Conservation (phyloP, 179 eudicot species). For the Actinidia arguta region DNA sequence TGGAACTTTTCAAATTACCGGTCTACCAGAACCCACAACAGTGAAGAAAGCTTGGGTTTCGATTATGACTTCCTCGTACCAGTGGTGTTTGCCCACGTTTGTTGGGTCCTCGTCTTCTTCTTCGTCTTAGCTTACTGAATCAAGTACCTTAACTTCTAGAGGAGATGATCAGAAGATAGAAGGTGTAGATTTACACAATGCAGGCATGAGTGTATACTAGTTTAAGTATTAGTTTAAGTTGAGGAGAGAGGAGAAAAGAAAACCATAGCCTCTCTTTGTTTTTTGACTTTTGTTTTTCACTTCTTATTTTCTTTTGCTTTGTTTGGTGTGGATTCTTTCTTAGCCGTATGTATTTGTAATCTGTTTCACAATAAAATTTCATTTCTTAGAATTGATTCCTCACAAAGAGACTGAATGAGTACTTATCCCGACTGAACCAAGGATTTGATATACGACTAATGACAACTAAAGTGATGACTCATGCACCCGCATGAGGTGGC, state of each 20-base stretch:
- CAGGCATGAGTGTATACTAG: background rate
- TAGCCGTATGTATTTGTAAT: too few relatives aligned
- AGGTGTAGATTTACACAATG: background rate
- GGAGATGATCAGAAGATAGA: slow-evolving; percentile 19
- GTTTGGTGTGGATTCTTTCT: background rate
- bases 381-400: too few relatives aligned
- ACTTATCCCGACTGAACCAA: too few relatives aligned
- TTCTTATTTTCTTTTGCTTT: background rate
- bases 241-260: slow-evolving; percentile 14
- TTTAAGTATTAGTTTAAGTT: background rate
- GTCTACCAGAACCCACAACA: slow-evolving; percentile 36
- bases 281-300: background rate
- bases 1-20: slow-evolving; percentile 44
- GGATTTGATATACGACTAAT: too few relatives aligned
- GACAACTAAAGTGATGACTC: too few relatives aligned
- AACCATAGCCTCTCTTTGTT: background rate
- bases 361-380: too few relatives aligned
- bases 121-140: slow-evolving; percentile 57
- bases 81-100: slow-evolving; percentile 48
- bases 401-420: too few relatives aligned
- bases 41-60: slow-evolving; percentile 56
- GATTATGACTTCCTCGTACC: slow-evolving; percentile 53
- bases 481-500: too few relatives aligned
- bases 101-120: slow-evolving; percentile 54
- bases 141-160: slow-evolving; percentile 62